Conservation (phyloP, 345 rosid genomes). For the Triadica sebifera region DNA sequence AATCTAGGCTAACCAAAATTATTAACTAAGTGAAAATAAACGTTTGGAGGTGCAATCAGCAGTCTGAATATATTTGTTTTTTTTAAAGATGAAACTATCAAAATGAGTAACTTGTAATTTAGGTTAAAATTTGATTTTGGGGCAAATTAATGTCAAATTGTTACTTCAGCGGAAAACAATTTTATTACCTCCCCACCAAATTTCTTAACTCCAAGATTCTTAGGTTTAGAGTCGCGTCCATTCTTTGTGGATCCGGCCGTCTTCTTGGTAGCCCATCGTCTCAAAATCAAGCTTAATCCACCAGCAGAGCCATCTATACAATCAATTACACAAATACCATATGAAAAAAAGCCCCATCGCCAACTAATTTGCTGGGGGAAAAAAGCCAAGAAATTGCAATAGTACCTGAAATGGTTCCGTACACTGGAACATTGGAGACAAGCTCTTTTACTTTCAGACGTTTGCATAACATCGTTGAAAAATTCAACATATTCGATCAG, state of each 20-base stretch:
- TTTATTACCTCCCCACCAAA: constrained; percentile 78
- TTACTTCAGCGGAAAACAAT: too few relatives aligned
- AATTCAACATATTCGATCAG: constrained; percentile 17
- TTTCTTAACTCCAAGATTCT: constrained; percentile 90
- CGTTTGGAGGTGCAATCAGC: too few relatives aligned
- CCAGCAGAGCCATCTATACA: constrained; percentile 50
- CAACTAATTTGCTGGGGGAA: neutral
- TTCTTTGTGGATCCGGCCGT: constrained; percentile 87
- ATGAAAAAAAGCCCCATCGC: neutral
- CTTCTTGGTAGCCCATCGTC: constrained; percentile 89
- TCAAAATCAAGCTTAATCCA: constrained; percentile 63
- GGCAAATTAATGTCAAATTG: too few relatives aligned
- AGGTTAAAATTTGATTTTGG: too few relatives aligned
- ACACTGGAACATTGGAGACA: constrained; percentile 27
- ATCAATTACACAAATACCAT: neutral
- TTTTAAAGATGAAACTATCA: too few relatives aligned
- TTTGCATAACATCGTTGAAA: constrained; percentile 25
- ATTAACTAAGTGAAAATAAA: too few relatives aligned
- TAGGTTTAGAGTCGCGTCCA: constrained; percentile 78
- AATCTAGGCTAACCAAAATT: too few relatives aligned
- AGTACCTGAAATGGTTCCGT: constrained; percentile 11
- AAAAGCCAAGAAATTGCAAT: neutral
- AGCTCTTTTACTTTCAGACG: constrained; percentile 32
- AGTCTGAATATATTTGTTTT: too few relatives aligned
- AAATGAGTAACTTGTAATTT: too few relatives aligned